Base-by-base conservation (phyloP, 345 rosid genomes). In the Pistacia atlantica region DNA sequence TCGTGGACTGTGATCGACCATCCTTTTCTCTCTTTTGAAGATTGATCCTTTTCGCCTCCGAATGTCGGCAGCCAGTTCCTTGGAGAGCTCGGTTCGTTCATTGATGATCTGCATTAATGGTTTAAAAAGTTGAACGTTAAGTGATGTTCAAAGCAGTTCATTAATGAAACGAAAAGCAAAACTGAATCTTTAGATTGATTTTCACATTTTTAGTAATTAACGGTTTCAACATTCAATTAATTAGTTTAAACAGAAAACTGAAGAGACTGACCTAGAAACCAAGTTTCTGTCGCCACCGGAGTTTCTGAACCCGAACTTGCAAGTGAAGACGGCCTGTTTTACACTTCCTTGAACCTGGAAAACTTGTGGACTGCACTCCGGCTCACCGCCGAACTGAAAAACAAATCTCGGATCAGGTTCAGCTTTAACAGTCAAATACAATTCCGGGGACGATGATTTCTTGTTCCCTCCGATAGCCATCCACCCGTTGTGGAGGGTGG, bases 281-380 rank as follows among this genome's bases (percentile, higher is more conserved):
- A 86, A 78, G 82, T 71, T 89, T 48, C 97, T 82, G 78, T 96
- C 99, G 4, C 77, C 99, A 4, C 77, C 75, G 0, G 88, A 71
- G 74, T 80, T 86, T 51, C 97, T 86, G 74, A 88, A 87, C 42
- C 91, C 89, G 80, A 96, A 96, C 75, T 96, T 96, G 93, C 98
- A 93, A 69, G 98, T 93, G 83, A 96, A 96, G 14, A 96, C 99
- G 0, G 99, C 95, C 72, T 96, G 98, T 69, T 83, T 92, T 8
- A 86, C 89, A 75, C 80, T 90, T 69, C 98, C 98, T 62, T 93
- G 98, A 54, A 96, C 95, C 79, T 91, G 99, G 45, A 92, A 93
- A 67, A 96, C 91, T 88, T 90, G 99, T 13, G 99, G 99, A 62
- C 98, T 96, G 35, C 98, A 91, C 88, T 91, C 99, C 0, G 99